Percentiles rank a stretch among this genome's conserved stretches.
phyloP scores from a whole-genome alignment of 179 eudicot genomes.

The Beta lomatogona region DNA sequence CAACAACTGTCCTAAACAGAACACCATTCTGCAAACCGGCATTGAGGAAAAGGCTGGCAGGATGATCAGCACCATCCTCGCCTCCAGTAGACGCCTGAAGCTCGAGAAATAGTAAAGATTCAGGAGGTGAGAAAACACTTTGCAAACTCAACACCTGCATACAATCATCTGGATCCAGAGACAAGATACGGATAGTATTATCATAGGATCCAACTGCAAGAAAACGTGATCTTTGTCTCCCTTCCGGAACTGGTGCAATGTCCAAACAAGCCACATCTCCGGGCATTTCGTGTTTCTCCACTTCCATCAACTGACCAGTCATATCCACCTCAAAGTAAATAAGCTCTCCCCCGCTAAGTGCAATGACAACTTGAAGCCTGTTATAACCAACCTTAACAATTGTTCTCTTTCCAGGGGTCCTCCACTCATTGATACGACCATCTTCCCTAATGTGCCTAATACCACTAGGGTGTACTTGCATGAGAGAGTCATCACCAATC shows the following conservation, averaged over 20 bases:
- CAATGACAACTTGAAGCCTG: slow-evolving; percentile 93
- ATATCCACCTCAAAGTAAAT: slow-evolving; percentile 94
- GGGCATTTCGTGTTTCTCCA: slow-evolving; percentile 94
- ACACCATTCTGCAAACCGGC: slow-evolving; percentile 97
- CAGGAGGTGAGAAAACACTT: slow-evolving; percentile 96
- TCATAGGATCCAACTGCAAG: slow-evolving; percentile 98
- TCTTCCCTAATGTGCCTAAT: slow-evolving; percentile 99
- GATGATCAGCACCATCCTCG: slow-evolving; percentile 99
- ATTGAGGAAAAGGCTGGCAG: slow-evolving; percentile 95
- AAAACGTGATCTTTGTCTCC: slow-evolving; percentile 92
- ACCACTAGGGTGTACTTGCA: slow-evolving; percentile 99
- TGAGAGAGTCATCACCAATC: slow-evolving; percentile 96
- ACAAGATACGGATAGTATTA: slow-evolving; percentile 87
- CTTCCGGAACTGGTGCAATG: slow-evolving; percentile 99
- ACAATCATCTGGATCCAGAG: slow-evolving; percentile 94
- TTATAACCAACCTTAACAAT: slow-evolving; percentile 96
- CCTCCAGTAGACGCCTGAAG: slow-evolving; percentile 97
- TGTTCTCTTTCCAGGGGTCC: slow-evolving; percentile 98
- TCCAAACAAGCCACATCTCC: slow-evolving; percentile 99
- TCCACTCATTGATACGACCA: slow-evolving; percentile 98
- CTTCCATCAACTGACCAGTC: slow-evolving; percentile 93
- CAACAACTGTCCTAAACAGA: slow-evolving; percentile 93
- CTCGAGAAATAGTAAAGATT: slow-evolving; percentile 91
- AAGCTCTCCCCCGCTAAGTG: slow-evolving; percentile 96
- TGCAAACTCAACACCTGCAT: slow-evolving; percentile 94